phyloP scores from a whole-genome alignment of 2,329 filamentous ascomycete genomes.

The Chrysoporthe austroafricana region DNA sequence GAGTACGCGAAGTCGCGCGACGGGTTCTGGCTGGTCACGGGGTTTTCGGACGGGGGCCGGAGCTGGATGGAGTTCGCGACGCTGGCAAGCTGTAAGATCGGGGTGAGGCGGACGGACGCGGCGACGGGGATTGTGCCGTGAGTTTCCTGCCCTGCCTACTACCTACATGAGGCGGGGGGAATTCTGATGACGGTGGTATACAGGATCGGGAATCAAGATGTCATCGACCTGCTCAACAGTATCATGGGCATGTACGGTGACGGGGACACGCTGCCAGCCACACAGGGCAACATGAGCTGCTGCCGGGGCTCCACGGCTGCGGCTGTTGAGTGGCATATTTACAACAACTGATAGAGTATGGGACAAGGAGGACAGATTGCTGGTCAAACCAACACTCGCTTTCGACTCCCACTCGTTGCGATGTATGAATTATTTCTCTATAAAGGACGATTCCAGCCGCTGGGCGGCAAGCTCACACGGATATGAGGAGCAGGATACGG shows the following conservation, averaged over 20 bases:
- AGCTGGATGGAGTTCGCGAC: constrained; percentile 22
- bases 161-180: no score
- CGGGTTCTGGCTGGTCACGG: constrained; percentile 26
- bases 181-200: background rate
- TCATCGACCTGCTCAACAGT: constrained; percentile 21
- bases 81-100: constrained; percentile 22
- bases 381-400: background rate
- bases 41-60: background rate
- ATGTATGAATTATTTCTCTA: background rate
- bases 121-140: constrained; percentile 20
- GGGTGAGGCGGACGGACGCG: constrained; percentile 16
- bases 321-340: constrained; percentile 26
- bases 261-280: constrained; percentile 6
- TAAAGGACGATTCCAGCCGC: background rate
- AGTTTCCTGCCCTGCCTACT: background rate
- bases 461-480: background rate
- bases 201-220: constrained; percentile 26
- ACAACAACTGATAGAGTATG: constrained; percentile 29
- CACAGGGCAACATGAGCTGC: constrained; percentile 26
- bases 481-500: background rate
- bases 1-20: constrained; percentile 11
- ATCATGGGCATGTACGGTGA: constrained; percentile 14
- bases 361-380: background rate
- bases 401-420: background rate
- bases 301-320: constrained; percentile 23